These are phyloP conservation scores for Aspergillus panamensis DNA, from an alignment of 495 filamentous ascomycete genomes.

Conservation along the genomic window DNA sequence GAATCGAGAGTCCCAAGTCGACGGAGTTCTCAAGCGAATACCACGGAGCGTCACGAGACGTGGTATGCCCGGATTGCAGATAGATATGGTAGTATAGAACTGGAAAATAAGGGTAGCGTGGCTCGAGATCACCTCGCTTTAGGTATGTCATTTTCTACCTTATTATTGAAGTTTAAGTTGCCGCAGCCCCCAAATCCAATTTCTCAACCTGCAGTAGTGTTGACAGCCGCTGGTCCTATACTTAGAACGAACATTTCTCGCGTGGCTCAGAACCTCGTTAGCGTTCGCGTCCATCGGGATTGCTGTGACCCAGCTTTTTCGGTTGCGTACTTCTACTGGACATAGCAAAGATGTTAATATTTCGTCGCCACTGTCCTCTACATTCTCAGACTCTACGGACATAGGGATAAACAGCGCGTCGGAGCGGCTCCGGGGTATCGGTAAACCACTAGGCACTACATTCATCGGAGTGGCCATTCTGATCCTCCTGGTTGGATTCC, in stretches of 20 bases:
- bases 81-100: constrained; percentile 77
- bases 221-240: constrained; percentile 2
- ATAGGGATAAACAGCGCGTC: constrained; percentile 18
- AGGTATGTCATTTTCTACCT: constrained; percentile 51
- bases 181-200: too few species aligned
- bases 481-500: constrained; percentile 77
- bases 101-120: constrained; percentile 96
- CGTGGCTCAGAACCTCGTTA: constrained; percentile 93
- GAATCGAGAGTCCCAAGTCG: constrained; percentile 10
- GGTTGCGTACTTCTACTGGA: constrained; percentile 63
- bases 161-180: not conserved
- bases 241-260: constrained; percentile 91
- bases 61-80: constrained; percentile 55
- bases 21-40: constrained; percentile 22
- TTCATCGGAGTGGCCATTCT: constrained; percentile 87
- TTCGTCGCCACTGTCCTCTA: constrained; percentile 18
- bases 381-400: constrained; percentile 18
- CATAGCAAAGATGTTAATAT: constrained; percentile 7
- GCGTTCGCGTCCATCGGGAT: constrained; percentile 97
- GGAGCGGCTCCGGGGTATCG: constrained; percentile 65
- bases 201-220: not conserved
- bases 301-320: constrained; percentile 93
- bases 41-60: constrained; percentile 6
- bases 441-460: constrained; percentile 89
- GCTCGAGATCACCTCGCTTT: constrained; percentile 92